Evolutionary conservation across 495 filamentous ascomycete genomes (phyloP), one percentile per base, ranked within the genome.

Genomic region (Chaetomium cochliodes): DNA sequence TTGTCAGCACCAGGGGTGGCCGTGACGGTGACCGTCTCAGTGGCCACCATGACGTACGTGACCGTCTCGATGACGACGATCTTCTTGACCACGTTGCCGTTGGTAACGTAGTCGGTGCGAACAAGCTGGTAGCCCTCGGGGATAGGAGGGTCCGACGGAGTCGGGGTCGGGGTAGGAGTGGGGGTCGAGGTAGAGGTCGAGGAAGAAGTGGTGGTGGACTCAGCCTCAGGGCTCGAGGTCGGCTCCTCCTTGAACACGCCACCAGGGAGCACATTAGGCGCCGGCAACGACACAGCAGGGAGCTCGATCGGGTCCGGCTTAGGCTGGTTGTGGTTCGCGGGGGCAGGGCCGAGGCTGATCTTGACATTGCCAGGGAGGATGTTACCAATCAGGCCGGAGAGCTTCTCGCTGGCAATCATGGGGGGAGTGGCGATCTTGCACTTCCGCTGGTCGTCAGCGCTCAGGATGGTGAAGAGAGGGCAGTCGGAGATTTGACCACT

Each of bases 401-500:
- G 69, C 54, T 78, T 73, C 55, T 82, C 79, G 15, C 67, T 64
- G 8, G 65, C 67, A n/a, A 80, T 64, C 0, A 62, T 23, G 1
- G 58, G 30, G 9, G 77, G 75, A 8, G 74, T 39, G 28, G 74
- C 65, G 56, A 80, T 73, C 23, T 74, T 59, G 72, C 79, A 81
- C 57, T 72, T 30, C 5, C 67, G 46, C 62, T 80, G 75, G n/a
- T 70, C 62, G 8, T 63, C 64, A 33, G 78, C 70, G 66, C 68
- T 66, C 72, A 74, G 73, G 30, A 88, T 55, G 8, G 73, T 68
- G 62, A 89, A 87, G 56, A 81, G 63, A 0, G 77, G 77, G 74
- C 90, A 92, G 66, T 85, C 79, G 3, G 78, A 63, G 20, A 88
- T 75, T 6, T 63, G 70, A 26, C 84, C 84, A 56, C 78, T 82